A percentile compares a stretch with the other conserved stretches of the same genome.
Evolutionary conservation across 805 yeast species (phyloP).

Genomic region (Zygoascus tannicola): DNA sequence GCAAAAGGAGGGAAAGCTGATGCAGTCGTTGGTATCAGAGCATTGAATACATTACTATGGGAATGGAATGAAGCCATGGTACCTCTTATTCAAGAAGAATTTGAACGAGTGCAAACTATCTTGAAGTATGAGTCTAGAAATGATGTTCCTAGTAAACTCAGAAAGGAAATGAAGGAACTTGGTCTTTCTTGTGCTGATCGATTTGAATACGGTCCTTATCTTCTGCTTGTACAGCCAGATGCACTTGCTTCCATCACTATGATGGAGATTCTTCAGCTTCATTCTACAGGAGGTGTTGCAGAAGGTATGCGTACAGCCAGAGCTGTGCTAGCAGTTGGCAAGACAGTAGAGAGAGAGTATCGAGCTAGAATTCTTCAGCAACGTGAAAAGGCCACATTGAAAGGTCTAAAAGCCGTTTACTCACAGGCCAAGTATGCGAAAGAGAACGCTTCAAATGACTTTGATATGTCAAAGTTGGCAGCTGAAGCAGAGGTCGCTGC

Average conservation of each 20-base stretch:
- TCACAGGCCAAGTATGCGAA: neutral
- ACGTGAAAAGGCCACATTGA: slow-evolving; percentile 5
- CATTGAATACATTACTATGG: slow-evolving; percentile 67
- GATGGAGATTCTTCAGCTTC: slow-evolving; percentile 65
- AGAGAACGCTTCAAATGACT: neutral
- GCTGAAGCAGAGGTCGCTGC: neutral
- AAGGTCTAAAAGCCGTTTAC: neutral
- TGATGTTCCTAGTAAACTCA: slow-evolving; percentile 18
- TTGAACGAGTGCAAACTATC: slow-evolving; percentile 43
- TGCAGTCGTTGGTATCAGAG: slow-evolving; percentile 30
- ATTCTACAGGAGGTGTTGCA: slow-evolving; percentile 59
- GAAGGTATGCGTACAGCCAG: slow-evolving; percentile 81
- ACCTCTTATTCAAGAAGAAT: slow-evolving; percentile 63
- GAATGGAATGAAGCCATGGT: slow-evolving; percentile 72
- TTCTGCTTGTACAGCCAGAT: slow-evolving; percentile 63
- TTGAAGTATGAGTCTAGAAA: slow-evolving; percentile 17
- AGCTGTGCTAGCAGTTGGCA: slow-evolving; percentile 73
- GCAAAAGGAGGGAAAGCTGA: slow-evolving; percentile 19
- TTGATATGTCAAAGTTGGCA: neutral
- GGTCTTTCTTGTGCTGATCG: slow-evolving; percentile 19
- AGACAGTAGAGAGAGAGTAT: slow-evolving; percentile 76
- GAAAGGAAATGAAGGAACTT: slow-evolving; percentile 11
- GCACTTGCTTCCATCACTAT: slow-evolving; percentile 79
- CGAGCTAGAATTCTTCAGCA: slow-evolving; percentile 18
- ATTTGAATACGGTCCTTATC: slow-evolving; percentile 61